Percentiles rank a stretch among this genome's conserved stretches.
These are phyloP conservation scores for Chlorencoelia australis DNA, from an alignment of 2,329 filamentous ascomycete genomes.

Conservation along the genomic window DNA sequence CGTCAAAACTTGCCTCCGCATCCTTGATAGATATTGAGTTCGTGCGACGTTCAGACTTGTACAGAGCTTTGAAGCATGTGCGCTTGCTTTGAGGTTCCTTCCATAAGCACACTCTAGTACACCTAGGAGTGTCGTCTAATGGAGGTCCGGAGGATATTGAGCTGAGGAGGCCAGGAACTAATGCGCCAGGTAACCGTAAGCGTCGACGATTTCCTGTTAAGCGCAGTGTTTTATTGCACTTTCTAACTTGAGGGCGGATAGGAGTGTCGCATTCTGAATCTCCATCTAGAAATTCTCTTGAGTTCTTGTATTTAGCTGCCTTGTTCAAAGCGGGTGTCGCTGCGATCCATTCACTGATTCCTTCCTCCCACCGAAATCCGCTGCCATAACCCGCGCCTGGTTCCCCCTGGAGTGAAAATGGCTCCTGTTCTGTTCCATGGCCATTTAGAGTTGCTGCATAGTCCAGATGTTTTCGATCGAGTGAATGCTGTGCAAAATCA, in stretches of 20 bases:
- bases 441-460: constrained; percentile 22
- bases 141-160: no score
- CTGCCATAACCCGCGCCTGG: constrained; percentile 4
- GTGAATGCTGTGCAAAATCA: constrained; percentile 23
- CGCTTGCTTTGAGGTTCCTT: no score
- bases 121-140: no score
- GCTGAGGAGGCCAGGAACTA: no score
- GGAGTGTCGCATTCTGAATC: constrained; percentile 16
- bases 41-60: no score
- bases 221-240: no score
- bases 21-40: no score
- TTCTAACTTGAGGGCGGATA: constrained; percentile 11
- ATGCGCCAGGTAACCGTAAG: no score
- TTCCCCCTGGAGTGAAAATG: no score
- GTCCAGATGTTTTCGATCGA: constrained; percentile 21
- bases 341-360: constrained; percentile 46
- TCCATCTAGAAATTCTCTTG: not conserved
- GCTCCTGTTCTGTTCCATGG: constrained; percentile 10
- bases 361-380: constrained; percentile 43
- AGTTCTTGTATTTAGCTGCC: constrained; percentile 3
- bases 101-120: no score
- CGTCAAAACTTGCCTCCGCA: constrained; percentile 8
- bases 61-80: no score
- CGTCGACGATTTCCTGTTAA: no score
- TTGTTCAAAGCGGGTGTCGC: constrained; percentile 31